Conservation (phyloP, 352 stramenopile genomes). For the Pythium phragmiticola region DNA sequence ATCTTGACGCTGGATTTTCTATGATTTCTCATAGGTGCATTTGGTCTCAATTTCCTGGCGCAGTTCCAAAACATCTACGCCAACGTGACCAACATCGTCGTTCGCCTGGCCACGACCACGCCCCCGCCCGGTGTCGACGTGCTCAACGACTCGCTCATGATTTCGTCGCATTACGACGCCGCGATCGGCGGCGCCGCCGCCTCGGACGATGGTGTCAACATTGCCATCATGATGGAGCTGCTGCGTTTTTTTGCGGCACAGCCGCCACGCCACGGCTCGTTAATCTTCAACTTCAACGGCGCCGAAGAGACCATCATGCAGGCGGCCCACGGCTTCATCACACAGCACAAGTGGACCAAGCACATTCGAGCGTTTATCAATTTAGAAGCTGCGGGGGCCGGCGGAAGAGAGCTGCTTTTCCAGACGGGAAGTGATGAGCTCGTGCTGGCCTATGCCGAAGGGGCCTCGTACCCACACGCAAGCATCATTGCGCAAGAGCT, state of each 20-base stretch:
- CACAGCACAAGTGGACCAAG: conserved; percentile 69
- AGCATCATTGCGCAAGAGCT: conserved; percentile 79
- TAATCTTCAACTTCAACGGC: conserved; percentile 85
- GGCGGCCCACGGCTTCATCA: conserved; percentile 78
- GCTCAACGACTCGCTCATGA: conserved; percentile 54
- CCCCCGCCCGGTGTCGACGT: conserved; percentile 25
- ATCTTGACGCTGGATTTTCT: too few relatives aligned
- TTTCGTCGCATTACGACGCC: conserved; percentile 81
- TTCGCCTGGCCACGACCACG: conserved; percentile 44
- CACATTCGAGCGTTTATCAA: conserved; percentile 80
- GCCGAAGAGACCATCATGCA: conserved; percentile 82
- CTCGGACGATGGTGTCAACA: conserved; percentile 78
- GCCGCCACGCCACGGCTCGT: conserved; percentile 43
- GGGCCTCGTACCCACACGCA: conserved; percentile 68
- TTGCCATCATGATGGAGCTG: conserved; percentile 80
- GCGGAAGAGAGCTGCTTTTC: conserved; percentile 73
- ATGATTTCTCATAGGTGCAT: conserved; percentile 34
- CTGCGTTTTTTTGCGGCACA: conserved; percentile 43
- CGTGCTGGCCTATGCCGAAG: conserved; percentile 64
- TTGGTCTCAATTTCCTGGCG: conserved; percentile 73
- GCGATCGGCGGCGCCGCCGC: conserved; percentile 65
- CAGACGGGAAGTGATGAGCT: conserved; percentile 78
- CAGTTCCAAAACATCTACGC: conserved; percentile 87
- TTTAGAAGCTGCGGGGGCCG: conserved; percentile 66
- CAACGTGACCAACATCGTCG: conserved; percentile 82